Evolutionary conservation across 148 eudicot genomes (phyloP).

Genomic region (Vaccinium darrowii): DNA sequence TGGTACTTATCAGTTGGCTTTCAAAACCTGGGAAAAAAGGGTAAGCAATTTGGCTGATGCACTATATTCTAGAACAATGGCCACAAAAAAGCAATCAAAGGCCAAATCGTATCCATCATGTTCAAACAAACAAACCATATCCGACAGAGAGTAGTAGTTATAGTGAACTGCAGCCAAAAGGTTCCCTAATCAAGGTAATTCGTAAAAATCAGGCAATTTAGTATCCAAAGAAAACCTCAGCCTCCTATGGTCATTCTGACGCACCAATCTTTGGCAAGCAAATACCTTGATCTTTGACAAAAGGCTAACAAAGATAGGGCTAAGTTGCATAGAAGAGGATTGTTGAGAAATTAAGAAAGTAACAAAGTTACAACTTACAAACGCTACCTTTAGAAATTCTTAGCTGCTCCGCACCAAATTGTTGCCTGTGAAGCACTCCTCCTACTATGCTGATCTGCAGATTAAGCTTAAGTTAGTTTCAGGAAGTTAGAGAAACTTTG

Average conservation of each 20-base stretch:
- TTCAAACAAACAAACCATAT: not conserved
- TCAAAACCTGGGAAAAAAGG: not conserved
- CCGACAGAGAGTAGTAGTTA: not conserved
- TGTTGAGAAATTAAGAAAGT: not conserved
- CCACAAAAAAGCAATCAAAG: not conserved
- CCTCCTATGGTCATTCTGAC: not conserved
- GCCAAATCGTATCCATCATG: not conserved
- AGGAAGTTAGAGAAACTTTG: not conserved
- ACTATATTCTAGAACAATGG: not conserved
- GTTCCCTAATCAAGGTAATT: not conserved
- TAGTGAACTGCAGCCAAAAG: not conserved
- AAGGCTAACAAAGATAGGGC: not conserved
- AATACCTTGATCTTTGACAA: not conserved
- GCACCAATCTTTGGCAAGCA: not conserved
- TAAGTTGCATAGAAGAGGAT: not conserved
- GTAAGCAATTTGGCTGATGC: not conserved
- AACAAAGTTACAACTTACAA: not conserved
- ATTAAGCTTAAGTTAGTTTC: not conserved
- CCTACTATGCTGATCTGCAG: slow-evolving; percentile 26
- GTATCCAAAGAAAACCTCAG: slow-evolving; percentile 13
- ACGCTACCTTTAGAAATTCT: slow-evolving; percentile 33
- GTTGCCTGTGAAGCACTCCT: slow-evolving; percentile 27
- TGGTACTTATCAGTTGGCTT: not conserved
- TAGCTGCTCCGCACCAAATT: slow-evolving; percentile 30
- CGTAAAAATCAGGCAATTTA: not conserved